Evolutionary conservation across 805 yeast genomes (phyloP), one percentile per base, ranked within the genome.

Genomic region (Ogataea angusta): DNA sequence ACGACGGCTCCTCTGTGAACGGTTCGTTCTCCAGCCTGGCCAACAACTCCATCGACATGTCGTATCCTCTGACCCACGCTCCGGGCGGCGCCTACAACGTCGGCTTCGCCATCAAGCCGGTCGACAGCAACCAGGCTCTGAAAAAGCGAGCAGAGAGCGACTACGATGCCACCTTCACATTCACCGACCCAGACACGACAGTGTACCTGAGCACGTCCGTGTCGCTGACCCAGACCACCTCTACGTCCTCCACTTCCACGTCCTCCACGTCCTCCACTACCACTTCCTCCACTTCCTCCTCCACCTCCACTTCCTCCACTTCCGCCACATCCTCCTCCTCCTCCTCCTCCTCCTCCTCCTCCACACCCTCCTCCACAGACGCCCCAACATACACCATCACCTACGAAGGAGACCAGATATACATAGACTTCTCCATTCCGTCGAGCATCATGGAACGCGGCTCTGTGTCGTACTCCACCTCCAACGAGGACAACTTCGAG

Each of bases 81-180:
- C 24, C 41, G 1, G 47, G 47, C 9, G 27, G 23, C 10, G 28
- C 36, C 8, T 36, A n/a, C 24, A 37, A 34, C 16, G 42, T 36
- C 9, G 43, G 35, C 12, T 40, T 40, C 23, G 47, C 44, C 9
- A 36, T 44, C 30, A 26, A 29, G 31, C 44, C 47, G 12, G 15
- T 10, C 14, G 28, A 32, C 13, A n/a, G 10, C 10, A 21, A 18
- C 22, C 16, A 10, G n/a, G 6, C 10, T 16, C 13, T 29, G 17
- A 13, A 15, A 12, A 38, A 38, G 28, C 34, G 39, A 12, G 40
- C 23, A 10, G 37, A 34, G 13, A 18, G 32, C 14, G 25, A 32
- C 5, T 38, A 31, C 36, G 31, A 19, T 8, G 42, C 39, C 23
- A 42, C 43, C 15, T 40, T 40, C 35, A 40, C 43, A 4, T 40